Evolutionary conservation across 805 yeast genomes (phyloP).

Genomic region (Trichomonascus vanleenenianus): DNA sequence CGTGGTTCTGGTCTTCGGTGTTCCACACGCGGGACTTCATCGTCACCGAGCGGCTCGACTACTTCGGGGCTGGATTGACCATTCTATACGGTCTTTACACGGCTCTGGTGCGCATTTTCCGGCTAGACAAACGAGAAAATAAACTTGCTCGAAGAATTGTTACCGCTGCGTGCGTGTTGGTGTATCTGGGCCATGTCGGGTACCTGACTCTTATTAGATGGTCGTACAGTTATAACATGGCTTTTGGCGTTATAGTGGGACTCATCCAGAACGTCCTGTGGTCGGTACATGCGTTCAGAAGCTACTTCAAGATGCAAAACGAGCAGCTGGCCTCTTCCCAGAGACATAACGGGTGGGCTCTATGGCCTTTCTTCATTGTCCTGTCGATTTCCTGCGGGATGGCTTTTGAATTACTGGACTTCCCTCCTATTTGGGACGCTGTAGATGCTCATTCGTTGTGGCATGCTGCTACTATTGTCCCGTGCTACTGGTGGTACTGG

Average conservation of each 20-base stretch:
- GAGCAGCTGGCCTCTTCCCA: background rate
- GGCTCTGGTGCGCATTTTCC: slow-evolving; percentile 50
- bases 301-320: slow-evolving; percentile 11
- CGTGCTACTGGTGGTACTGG: slow-evolving; percentile 66
- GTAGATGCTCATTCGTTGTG: slow-evolving; percentile 91
- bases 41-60: slow-evolving; percentile 78
- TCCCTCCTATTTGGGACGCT: slow-evolving; percentile 60
- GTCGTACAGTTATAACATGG: slow-evolving; percentile 93
- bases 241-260: slow-evolving; percentile 76
- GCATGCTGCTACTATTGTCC: slow-evolving; percentile 85
- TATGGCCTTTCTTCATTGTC: slow-evolving; percentile 47
- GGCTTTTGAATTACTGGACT: slow-evolving; percentile 88
- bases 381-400: slow-evolving; percentile 57
- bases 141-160: slow-evolving; percentile 30
- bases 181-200: slow-evolving; percentile 58
- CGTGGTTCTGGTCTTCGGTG: slow-evolving; percentile 81
- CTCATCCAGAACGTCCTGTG: slow-evolving; percentile 59
- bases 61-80: slow-evolving; percentile 87
- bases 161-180: slow-evolving; percentile 35
- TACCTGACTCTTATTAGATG: slow-evolving; percentile 60
- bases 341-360: slow-evolving; percentile 30
- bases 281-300: slow-evolving; percentile 31
- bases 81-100: slow-evolving; percentile 75
- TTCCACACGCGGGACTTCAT: slow-evolving; percentile 83
- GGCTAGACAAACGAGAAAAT: slow-evolving; percentile 40